A percentile compares a stretch with the other conserved stretches of the same genome.
Conservation (phyloP, 192 early-diverging fungal species). For the Podila minutissima region DNA sequence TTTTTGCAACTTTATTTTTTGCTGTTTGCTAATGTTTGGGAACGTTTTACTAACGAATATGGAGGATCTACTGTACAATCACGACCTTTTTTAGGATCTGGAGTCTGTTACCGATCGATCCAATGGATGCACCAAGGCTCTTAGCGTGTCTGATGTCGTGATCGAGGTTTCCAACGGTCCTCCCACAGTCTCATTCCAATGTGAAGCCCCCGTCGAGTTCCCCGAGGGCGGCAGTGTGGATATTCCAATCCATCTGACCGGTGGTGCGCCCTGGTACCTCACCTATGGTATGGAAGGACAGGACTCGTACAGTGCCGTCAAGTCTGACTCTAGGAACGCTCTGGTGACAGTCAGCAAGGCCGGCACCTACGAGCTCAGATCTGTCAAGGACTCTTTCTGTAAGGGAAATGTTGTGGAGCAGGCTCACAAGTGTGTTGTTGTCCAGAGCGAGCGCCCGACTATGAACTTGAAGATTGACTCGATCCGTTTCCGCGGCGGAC, state of each 20-base stretch:
- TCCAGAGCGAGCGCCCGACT: constrained; percentile 33
- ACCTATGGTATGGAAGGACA: constrained; percentile 26
- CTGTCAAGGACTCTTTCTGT: constrained; percentile 35
- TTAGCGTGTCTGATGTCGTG: constrained; percentile 33
- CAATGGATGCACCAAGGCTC: constrained; percentile 35
- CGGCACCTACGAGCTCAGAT: constrained; percentile 26
- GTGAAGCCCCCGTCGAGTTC: constrained; percentile 32
- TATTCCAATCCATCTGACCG: constrained; percentile 36
- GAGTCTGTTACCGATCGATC: constrained; percentile 36
- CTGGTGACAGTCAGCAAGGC: constrained; percentile 24
- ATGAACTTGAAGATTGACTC: constrained; percentile 50
- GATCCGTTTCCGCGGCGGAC: constrained; percentile 45
- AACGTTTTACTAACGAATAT: neutral
- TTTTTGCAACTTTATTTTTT: neutral
- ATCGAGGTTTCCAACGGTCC: constrained; percentile 41
- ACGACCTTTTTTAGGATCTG: constrained; percentile 10
- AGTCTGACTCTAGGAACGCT: constrained; percentile 24
- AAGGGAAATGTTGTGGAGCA: constrained; percentile 35
- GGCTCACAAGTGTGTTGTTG: constrained; percentile 21
- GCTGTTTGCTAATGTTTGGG: neutral
- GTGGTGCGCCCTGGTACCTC: constrained; percentile 35
- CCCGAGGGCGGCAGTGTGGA: constrained; percentile 27
- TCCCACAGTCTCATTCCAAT: constrained; percentile 41
- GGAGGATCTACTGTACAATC: neutral
- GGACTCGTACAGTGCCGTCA: neutral